These are phyloP conservation scores for Leccinum truebloodii DNA, from an alignment of 768 basidiomycete genomes.

Conservation along the genomic window DNA sequence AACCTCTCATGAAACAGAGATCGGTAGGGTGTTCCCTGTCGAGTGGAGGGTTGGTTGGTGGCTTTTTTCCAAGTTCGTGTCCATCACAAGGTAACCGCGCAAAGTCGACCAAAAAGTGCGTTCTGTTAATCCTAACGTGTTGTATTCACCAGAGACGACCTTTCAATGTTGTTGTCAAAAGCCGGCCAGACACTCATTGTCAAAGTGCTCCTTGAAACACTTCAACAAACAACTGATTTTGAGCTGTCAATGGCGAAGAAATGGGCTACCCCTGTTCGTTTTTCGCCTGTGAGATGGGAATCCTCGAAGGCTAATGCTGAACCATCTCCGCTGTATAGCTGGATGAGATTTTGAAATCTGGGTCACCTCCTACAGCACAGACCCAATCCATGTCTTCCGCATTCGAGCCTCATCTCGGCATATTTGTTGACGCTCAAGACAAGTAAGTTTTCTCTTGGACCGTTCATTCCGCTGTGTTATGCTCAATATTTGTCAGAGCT, in stretches of 20 bases:
- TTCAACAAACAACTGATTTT: constrained; percentile 88
- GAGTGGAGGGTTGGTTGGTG: constrained; percentile 87
- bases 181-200: constrained; percentile 72
- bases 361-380: constrained; percentile 52
- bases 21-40: constrained; percentile 77
- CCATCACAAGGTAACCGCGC: constrained; percentile 73
- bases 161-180: constrained; percentile 79
- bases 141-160: constrained; percentile 64
- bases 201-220: constrained; percentile 76
- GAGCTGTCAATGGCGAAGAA: constrained; percentile 80
- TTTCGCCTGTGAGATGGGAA: constrained; percentile 8
- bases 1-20: constrained; percentile 84
- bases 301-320: not conserved
- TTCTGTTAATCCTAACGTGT: not conserved
- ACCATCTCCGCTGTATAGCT: constrained; percentile 42
- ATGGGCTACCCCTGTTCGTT: constrained; percentile 70
- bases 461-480: not conserved
- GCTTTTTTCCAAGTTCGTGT: constrained; percentile 82
- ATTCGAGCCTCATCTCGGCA: constrained; percentile 88
- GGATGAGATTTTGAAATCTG: constrained; percentile 59
- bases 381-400: constrained; percentile 77
- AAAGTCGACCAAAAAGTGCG: not conserved
- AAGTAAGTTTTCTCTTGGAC: constrained; percentile 55
- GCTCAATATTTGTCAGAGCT: constrained; percentile 48
- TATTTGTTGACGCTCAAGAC: constrained; percentile 97